Evolutionary conservation across 345 rosid genomes (phyloP).

Genomic region (Aegle marmelos): DNA sequence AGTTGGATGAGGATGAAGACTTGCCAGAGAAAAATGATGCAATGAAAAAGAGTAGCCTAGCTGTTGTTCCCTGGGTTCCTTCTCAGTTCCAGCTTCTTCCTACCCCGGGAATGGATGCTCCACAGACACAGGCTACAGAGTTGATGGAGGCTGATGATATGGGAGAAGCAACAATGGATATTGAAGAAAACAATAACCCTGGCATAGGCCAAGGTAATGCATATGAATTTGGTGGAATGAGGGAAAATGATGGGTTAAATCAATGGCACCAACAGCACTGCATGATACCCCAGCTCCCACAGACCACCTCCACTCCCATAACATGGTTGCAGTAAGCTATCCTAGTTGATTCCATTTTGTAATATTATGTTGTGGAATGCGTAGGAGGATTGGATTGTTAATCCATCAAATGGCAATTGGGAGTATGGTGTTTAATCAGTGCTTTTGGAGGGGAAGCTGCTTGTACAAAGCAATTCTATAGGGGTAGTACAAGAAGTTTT

Average conservation of each 20-base stretch:
- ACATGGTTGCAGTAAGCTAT: conserved; percentile 41
- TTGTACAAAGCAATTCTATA: not conserved
- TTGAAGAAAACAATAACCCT: conserved; percentile 33
- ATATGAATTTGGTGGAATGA: conserved; percentile 12
- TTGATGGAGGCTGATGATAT: conserved; percentile 50
- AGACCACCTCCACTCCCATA: conserved; percentile 40
- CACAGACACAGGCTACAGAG: conserved; percentile 21
- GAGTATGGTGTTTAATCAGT: not conserved
- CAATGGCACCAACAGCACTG: conserved; percentile 61
- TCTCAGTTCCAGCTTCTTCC: conserved; percentile 24
- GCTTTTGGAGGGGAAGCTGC: not conserved
- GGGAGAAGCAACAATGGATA: conserved; percentile 51
- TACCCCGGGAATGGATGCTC: not conserved
- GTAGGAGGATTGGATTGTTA: not conserved
- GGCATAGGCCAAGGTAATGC: not conserved
- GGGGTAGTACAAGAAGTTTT: not conserved
- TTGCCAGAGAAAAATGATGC: not conserved
- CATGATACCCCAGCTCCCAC: conserved; percentile 47
- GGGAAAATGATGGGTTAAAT: conserved; percentile 23
- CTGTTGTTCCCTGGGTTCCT: conserved; percentile 62
- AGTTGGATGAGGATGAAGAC: conserved; percentile 20
- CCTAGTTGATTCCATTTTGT: not conserved
- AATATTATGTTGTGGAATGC: not conserved
- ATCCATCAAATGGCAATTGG: not conserved
- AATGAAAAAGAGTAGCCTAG: conserved; percentile 25